phyloP scores from a whole-genome alignment of 306 rosid species.

The Notholithocarpus densiflorus region DNA sequence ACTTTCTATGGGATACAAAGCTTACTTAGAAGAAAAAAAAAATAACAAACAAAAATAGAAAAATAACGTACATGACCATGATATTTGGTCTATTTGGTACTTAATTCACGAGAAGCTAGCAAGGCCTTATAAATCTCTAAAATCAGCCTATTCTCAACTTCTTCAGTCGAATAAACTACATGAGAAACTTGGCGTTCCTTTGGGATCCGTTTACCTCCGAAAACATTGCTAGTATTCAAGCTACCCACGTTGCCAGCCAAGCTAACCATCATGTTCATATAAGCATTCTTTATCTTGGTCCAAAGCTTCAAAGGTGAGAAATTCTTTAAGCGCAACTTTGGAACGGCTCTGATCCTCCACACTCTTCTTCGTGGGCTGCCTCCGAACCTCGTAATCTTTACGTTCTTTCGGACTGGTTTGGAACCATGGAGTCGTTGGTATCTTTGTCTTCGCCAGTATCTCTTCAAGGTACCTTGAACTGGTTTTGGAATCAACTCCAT shows the following conservation, averaged over 20 bases:
- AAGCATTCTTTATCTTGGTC: conserved; percentile 39
- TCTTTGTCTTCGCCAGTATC: conserved; percentile 33
- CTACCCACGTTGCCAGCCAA: conserved; percentile 27
- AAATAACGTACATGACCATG: background rate
- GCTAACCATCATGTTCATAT: conserved; percentile 41
- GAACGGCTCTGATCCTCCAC: conserved; percentile 36
- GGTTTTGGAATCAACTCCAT: conserved; percentile 48
- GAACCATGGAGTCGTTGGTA: conserved; percentile 34
- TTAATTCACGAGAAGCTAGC: conserved; percentile 18
- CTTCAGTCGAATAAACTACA: conserved; percentile 19
- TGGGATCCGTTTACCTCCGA: conserved; percentile 36
- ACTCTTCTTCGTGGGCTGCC: conserved; percentile 25
- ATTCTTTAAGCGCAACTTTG: conserved; percentile 32
- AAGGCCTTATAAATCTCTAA: conserved; percentile 59
- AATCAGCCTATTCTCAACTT: conserved; percentile 46
- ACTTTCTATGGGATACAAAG: background rate
- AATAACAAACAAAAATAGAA: background rate
- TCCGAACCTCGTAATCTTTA: conserved; percentile 18
- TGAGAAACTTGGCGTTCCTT: conserved; percentile 9
- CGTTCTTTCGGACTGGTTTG: conserved; percentile 10
- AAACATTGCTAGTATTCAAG: conserved; percentile 19
- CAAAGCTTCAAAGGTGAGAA: conserved; percentile 48
- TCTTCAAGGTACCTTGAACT: conserved; percentile 18
- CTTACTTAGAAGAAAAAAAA: background rate
- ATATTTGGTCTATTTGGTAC: background rate